A percentile compares a stretch with the other conserved stretches of the same genome.
Conservation (phyloP, 805 yeast genomes). For the Candida qinlingensis region DNA sequence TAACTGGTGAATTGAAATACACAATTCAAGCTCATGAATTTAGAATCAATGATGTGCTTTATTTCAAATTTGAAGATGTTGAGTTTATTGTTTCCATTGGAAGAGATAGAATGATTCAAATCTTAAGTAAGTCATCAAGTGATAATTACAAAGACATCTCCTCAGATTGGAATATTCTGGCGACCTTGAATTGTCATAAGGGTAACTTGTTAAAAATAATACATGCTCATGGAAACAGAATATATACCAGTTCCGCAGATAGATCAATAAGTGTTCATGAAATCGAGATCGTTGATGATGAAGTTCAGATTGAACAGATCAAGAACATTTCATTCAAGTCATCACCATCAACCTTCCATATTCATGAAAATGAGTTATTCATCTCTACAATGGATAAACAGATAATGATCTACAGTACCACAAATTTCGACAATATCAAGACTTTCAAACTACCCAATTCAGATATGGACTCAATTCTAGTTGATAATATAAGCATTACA, state of each 20-base stretch:
- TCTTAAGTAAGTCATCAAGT: slow-evolving; percentile 29
- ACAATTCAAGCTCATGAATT: slow-evolving; percentile 46
- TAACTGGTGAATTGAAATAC: slow-evolving; percentile 17
- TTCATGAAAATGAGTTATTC: slow-evolving; percentile 35
- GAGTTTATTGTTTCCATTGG: slow-evolving; percentile 43
- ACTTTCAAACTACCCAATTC: slow-evolving; percentile 37
- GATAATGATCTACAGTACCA: slow-evolving; percentile 34
- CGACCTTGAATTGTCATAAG: slow-evolving; percentile 55
- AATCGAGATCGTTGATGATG: slow-evolving; percentile 22
- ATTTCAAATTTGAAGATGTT: slow-evolving; percentile 26
- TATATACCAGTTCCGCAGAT: slow-evolving; percentile 57
- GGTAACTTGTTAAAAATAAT: slow-evolving; percentile 43
- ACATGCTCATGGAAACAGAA: slow-evolving; percentile 21
- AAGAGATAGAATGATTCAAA: slow-evolving; percentile 59
- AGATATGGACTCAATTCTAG: slow-evolving; percentile 38
- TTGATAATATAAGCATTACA: slow-evolving; percentile 37
- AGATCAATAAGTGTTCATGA: slow-evolving; percentile 53
- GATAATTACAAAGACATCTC: slow-evolving; percentile 17
- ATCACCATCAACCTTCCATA: slow-evolving; percentile 41
- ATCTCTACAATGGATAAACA: slow-evolving; percentile 49
- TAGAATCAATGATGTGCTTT: slow-evolving; percentile 39
- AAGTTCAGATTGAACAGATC: slow-evolving; percentile 27
- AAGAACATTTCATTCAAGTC: slow-evolving; percentile 46
- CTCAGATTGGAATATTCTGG: slow-evolving; percentile 44
- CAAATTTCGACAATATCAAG: slow-evolving; percentile 29